Evolutionary conservation across 2,329 filamentous ascomycete genomes (phyloP).

Genomic region (Hypoxylon rubiginosum): DNA sequence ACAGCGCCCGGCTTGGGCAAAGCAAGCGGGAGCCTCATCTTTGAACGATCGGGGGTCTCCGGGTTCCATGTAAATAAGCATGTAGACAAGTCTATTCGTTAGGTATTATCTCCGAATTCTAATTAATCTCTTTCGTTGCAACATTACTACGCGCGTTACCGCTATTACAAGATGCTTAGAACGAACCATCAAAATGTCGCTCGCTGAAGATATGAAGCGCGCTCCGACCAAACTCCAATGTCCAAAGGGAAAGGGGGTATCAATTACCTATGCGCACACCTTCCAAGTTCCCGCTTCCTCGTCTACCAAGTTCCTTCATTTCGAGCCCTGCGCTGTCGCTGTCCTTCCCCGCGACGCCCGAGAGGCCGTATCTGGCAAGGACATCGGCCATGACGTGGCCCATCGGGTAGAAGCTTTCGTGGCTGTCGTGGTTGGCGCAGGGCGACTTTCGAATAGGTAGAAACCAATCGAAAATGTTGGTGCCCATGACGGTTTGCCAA

Average conservation of each 20-base stretch:
- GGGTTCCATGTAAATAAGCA: background rate
- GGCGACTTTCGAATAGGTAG: constrained; percentile 82
- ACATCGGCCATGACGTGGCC: constrained; percentile 72
- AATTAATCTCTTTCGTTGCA: constrained; percentile 3
- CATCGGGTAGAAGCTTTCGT: constrained; percentile 76
- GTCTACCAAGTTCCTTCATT: constrained; percentile 47
- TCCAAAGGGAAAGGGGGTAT: constrained; percentile 47
- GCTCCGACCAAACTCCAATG: constrained; percentile 35
- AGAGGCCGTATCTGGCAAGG: constrained; percentile 59
- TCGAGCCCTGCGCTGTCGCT: constrained; percentile 44
- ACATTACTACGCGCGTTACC: constrained; percentile 5
- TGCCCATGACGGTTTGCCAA: constrained; percentile 84
- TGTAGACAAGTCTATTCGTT: background rate
- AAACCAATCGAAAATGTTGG: constrained; percentile 79
- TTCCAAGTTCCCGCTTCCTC: constrained; percentile 26
- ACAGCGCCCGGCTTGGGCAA: background rate
- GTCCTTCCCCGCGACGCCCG: constrained; percentile 41
- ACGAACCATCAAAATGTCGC: constrained; percentile 3
- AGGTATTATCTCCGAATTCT: constrained; percentile 13
- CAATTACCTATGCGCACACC: constrained; percentile 21
- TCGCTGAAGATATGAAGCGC: background rate
- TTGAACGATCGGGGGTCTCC: background rate
- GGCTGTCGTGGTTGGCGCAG: constrained; percentile 75
- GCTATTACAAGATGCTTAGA: constrained; percentile 15
- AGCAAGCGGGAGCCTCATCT: background rate